Evolutionary conservation across 306 rosid species (phyloP).

Genomic region (Inga leiocalycina): DNA sequence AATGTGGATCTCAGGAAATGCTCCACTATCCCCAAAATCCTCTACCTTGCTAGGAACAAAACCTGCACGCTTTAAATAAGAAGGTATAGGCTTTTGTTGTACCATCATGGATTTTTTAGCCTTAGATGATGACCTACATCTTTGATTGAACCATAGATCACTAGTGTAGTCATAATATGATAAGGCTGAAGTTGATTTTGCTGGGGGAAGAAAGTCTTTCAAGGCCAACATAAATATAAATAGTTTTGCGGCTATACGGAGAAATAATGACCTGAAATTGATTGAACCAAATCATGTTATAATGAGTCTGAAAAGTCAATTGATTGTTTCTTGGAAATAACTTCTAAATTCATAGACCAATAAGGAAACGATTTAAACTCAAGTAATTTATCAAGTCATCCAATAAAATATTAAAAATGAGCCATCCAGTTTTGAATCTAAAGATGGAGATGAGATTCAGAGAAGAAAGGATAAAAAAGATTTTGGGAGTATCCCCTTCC

Average conservation of each 20-base stretch:
- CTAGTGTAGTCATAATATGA: constrained; percentile 67
- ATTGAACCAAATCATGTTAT: no score
- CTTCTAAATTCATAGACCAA: no score
- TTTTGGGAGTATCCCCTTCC: no score
- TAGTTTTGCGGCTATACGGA: neutral
- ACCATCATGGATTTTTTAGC: constrained; percentile 51
- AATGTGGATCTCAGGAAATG: constrained; percentile 85
- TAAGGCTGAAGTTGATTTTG: constrained; percentile 57
- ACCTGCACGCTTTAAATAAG: constrained; percentile 73
- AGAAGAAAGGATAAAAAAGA: no score
- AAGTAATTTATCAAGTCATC: no score
- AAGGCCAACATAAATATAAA: constrained; percentile 57
- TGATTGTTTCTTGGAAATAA: no score
- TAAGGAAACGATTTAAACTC: no score
- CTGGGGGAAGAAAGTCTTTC: constrained; percentile 74
- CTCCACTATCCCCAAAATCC: constrained; percentile 91
- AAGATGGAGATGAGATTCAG: no score
- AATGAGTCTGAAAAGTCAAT: no score
- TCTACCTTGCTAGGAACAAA: constrained; percentile 83
- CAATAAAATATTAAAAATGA: no score
- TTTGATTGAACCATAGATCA: constrained; percentile 92
- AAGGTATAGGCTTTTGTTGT: constrained; percentile 61
- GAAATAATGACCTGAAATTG: neutral
- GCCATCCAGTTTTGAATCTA: no score
- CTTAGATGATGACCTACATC: constrained; percentile 57